Base-by-base conservation (phyloP, 305 asterid species). In the Fraxinus floribunda region DNA sequence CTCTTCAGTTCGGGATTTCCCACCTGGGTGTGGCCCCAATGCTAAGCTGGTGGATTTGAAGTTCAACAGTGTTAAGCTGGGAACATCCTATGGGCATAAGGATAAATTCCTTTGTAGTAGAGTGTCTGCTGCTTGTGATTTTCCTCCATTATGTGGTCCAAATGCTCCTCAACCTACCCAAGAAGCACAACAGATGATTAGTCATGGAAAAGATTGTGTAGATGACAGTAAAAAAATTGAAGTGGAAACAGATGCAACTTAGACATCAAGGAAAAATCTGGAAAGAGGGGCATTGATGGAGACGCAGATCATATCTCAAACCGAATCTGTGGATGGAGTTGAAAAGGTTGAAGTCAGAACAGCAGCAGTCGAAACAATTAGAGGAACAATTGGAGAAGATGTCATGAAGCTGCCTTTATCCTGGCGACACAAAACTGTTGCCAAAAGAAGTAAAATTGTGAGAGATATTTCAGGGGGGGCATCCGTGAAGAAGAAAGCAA, bases 1-100 rank as follows among this genome's bases (percentile, higher is more conserved):
- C 82, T 92, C 93, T 78, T 97, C 97, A 9, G 30, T 49, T 64
- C 93, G 99, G 82, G 87, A 89, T 36, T 96, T 92, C 76, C 99
- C 98, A 13, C 93, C 86, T 15, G 83, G 85, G 49, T 93, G 98
- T 89, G 97, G 97, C 82, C 88, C 15, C n/a, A 82, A 78, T 80
- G 86, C 80, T 71, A 86, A 78, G 57, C 84, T 75, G 41, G 8
- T 75, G 66, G 78, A 78, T 68, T 55, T 32, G 79, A 80, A 77
- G 44, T 34, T 82, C 10, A 2, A 49, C 20, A 49, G 20, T 15
- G 18, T 49, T 49, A 49, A 49, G 60, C 7, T 49, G 60, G 88
- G 60, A 49, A 77, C 39, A 70, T 82, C 82, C 52, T 41, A 62
- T 34, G 83, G 85, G 85, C 86, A 84, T 22, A 91, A 85, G 88